Percentiles rank a stretch among this genome's conserved stretches.
Evolutionary conservation across 208 protist genomes (phyloP).

Genomic region (Ichthyophonus hoferi): DNA sequence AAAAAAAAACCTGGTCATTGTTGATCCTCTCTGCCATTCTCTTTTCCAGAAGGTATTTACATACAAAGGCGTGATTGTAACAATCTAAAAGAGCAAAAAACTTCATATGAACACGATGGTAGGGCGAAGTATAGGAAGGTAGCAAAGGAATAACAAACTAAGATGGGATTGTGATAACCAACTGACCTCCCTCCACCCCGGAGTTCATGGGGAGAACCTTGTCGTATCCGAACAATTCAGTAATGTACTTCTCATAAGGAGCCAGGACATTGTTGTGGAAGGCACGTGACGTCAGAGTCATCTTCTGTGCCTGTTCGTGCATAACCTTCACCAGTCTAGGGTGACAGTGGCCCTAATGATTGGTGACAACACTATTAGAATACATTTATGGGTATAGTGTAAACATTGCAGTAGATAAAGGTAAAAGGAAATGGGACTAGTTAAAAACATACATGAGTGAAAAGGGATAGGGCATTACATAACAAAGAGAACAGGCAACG

Average conservation of each 20-base stretch:
- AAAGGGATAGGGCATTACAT: too few relatives aligned
- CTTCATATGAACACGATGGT: not conserved
- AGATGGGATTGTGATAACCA: not conserved
- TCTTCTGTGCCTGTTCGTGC: conserved; percentile 63
- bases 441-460: too few relatives aligned
- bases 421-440: too few relatives aligned
- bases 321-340: conserved; percentile 75
- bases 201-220: conserved; percentile 84
- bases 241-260: conserved; percentile 64
- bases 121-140: not conserved
- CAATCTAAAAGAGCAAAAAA: too few relatives aligned
- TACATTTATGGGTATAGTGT: too few relatives aligned
- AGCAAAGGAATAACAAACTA: not conserved
- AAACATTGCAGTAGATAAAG: too few relatives aligned
- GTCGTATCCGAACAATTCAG: conserved; percentile 68
- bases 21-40: too few relatives aligned
- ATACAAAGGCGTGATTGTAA: too few relatives aligned
- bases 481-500: too few relatives aligned
- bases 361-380: too few relatives aligned
- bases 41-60: too few relatives aligned
- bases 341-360: conserved; percentile 79
- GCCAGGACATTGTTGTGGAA: conserved; percentile 69
- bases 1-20: not conserved
- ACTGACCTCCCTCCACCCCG: conserved; percentile 63
- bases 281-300: conserved; percentile 69